A percentile compares a stretch with the other conserved stretches of the same genome.
Conservation (phyloP, 108 stramenopile genomes). For the Chaetoceros tenuissimus region DNA sequence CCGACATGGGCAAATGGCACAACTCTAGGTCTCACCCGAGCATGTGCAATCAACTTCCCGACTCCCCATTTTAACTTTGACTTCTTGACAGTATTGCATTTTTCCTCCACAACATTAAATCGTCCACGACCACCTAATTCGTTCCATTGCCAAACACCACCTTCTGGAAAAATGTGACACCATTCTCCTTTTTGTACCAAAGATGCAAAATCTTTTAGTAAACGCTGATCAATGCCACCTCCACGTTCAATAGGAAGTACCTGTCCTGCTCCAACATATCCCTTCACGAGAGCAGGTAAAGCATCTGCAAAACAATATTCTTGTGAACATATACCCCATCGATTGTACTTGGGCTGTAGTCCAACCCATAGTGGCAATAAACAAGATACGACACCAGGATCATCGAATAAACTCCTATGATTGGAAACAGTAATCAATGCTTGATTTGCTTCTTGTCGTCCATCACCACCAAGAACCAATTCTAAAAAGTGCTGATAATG, state of each 20-base stretch:
- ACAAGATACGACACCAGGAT: conserved; percentile 47
- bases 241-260: conserved; percentile 56
- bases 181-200: conserved; percentile 50
- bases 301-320: conserved; percentile 62
- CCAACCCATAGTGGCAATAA: conserved; percentile 34
- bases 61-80: conserved; percentile 69
- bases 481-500: conserved; percentile 22
- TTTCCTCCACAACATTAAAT: conserved; percentile 4
- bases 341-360: conserved; percentile 40
- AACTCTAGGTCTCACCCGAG: conserved; percentile 39
- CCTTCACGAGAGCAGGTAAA: conserved; percentile 25
- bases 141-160: conserved; percentile 53
- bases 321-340: conserved; percentile 58
- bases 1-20: conserved; percentile 61
- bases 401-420: conserved; percentile 54
- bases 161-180: conserved; percentile 71
- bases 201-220: conserved; percentile 39
- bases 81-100: conserved; percentile 3
- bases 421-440: conserved; percentile 58
- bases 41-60: conserved; percentile 70
- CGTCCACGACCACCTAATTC: conserved; percentile 31
- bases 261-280: conserved; percentile 54
- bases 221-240: conserved; percentile 43
- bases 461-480: conserved; percentile 5
- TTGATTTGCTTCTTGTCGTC: background rate